A percentile compares a stretch with the other conserved stretches of the same genome.
Evolutionary conservation across 371 early-diverging fungal species (phyloP).

Genomic region (Zychaea mexicana): DNA sequence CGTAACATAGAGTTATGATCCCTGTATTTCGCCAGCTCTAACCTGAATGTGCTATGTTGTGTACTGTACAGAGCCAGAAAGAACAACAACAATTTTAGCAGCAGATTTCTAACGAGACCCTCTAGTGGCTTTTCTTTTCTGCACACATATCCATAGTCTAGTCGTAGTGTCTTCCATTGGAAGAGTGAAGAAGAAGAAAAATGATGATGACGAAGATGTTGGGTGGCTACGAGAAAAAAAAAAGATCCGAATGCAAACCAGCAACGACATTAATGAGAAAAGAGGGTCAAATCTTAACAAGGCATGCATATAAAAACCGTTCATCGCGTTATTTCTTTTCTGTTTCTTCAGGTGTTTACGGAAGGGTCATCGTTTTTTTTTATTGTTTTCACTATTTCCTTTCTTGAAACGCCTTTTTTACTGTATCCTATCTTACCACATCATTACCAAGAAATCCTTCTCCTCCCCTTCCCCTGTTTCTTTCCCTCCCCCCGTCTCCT

Average conservation of each 20-base stretch:
- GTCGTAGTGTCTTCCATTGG: too few species aligned
- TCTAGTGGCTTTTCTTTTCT: too few species aligned
- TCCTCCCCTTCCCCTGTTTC: background rate
- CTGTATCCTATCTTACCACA: background rate
- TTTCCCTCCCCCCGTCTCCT: background rate
- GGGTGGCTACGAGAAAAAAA: background rate
- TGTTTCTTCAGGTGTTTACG: background rate
- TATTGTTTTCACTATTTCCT: background rate
- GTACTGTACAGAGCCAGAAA: too few species aligned
- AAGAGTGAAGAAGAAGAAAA: background rate
- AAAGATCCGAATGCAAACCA: background rate
- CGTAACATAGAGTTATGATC: background rate
- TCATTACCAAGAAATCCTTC: background rate
- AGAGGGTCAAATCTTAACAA: background rate
- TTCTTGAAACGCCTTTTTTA: background rate
- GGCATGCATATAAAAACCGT: slow-evolving; percentile 4
- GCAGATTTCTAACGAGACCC: too few species aligned
- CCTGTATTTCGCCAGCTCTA: background rate
- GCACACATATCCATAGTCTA: too few species aligned
- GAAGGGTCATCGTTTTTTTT: too few species aligned
- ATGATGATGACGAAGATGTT: background rate
- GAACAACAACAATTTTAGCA: too few species aligned
- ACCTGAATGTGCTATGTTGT: background rate
- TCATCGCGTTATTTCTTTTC: background rate
- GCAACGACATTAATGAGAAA: background rate